Evolutionary conservation across 1,284 basidiomycete species (phyloP), one percentile per base, ranked within the genome.

Genomic region (Coniferiporia sulphurascens): DNA sequence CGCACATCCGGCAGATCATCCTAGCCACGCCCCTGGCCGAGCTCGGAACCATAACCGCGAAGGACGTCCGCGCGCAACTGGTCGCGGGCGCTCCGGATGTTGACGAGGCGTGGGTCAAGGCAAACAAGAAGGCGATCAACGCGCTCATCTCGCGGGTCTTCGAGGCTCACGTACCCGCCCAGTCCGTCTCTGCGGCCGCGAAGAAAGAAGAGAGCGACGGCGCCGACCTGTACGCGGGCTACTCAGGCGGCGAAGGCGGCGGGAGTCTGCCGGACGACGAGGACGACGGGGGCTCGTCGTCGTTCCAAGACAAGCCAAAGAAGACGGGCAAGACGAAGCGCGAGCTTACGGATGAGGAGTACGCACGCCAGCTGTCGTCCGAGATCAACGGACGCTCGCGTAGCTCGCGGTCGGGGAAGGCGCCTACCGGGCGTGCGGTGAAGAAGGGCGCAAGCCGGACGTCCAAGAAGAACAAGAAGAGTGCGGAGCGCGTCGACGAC

Each of bases 31-130:
- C 88, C 6, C 83, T 81, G 52, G 84, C 81, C 52, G 86, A 91
- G 75, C 78, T 91, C 65, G 63, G 74, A 48, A 87, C 84, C 48
- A 88, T 91, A 71, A 88, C 85, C 67, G 88, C 88, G 55, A 90
- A 87, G 73, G 83, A 84, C 73, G 89, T 91, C 66, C 80, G 89
- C 63, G 83, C 83, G 63, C 78, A 82, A 68, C 75, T 91, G 46
- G 69, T 82, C 61, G 78, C 77, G 55, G 69, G 78, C 58, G 78
- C 81, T 61, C 72, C 80, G 27, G 61, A 61, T 15, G 67, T 89
- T 52, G 82, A 84, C 4, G 58, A 76, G 19, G 81, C 83, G 48
- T 73, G 79, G 61, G 65, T 90, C 55, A 85, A 80, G 65, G 76
- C 79, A 64, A 74, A 84, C 70, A 87, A 83, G 67, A 69, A 72